phyloP scores from a whole-genome alignment of 768 basidiomycete species.

The Leccinum subtestaceum region DNA sequence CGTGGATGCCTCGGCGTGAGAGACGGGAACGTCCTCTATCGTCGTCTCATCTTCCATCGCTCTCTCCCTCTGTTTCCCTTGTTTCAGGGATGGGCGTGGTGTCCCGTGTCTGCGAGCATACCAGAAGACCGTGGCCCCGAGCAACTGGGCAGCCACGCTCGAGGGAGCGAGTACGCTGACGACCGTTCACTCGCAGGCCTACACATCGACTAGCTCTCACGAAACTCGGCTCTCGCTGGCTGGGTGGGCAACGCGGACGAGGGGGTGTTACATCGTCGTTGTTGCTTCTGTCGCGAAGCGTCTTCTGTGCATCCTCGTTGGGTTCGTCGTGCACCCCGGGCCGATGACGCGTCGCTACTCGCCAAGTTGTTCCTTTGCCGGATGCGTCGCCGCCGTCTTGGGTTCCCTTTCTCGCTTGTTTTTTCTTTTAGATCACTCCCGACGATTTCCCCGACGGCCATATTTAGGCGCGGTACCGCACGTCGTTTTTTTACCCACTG shows the following conservation, averaged over 20 bases:
- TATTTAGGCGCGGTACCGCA: constrained; percentile 20
- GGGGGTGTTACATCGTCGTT: not conserved
- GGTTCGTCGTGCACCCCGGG: not conserved
- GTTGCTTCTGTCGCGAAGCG: not conserved
- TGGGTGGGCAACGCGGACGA: not conserved
- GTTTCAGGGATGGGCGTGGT: not conserved
- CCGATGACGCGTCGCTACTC: not conserved
- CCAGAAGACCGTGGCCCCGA: constrained; percentile 11
- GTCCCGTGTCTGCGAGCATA: not conserved
- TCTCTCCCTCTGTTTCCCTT: not conserved
- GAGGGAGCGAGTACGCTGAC: not conserved
- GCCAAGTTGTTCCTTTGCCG: not conserved
- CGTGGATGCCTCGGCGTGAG: constrained; percentile 15
- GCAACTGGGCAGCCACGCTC: not conserved
- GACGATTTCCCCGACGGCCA: constrained; percentile 2
- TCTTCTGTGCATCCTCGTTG: not conserved
- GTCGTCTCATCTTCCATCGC: not conserved
- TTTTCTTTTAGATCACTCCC: not conserved
- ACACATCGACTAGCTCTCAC: constrained; percentile 11
- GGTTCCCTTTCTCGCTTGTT: constrained; percentile 1
- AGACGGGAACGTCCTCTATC: not conserved
- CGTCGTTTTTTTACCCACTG: not conserved
- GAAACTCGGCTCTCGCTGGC: not conserved
- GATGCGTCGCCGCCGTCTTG: not conserved
- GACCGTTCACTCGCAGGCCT: not conserved